Conservation (phyloP, 2,329 filamentous ascomycete species). For the Venturia asperata region DNA sequence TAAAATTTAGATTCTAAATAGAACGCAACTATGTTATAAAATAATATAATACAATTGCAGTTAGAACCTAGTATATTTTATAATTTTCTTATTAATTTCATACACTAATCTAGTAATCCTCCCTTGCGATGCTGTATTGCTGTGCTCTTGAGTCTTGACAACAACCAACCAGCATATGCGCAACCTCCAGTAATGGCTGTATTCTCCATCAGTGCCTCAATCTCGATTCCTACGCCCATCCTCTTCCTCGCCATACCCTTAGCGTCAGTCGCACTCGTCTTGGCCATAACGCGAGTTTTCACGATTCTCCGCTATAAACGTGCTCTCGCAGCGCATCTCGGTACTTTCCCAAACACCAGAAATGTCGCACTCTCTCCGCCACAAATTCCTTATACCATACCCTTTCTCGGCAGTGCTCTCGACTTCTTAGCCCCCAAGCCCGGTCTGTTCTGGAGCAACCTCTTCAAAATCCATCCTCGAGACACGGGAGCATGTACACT, state of each 20-base stretch:
- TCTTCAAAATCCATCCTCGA: constrained; percentile 27
- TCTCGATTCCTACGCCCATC: neutral
- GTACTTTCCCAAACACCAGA: neutral
- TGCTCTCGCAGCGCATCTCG: neutral
- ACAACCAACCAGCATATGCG: neutral
- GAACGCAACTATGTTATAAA: no score
- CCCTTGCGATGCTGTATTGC: no score
- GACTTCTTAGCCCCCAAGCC: constrained; percentile 26
- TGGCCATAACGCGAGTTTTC: neutral
- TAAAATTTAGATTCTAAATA: no score
- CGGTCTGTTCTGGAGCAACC: constrained; percentile 24
- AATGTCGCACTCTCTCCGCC: constrained; percentile 18
- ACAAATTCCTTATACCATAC: constrained; percentile 27
- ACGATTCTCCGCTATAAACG: constrained; percentile 17
- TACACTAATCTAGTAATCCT: no score
- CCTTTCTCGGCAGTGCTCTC: constrained; percentile 27
- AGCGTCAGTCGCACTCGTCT: neutral
- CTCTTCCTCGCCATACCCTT: neutral
- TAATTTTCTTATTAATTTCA: no score
- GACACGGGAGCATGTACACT: constrained; percentile 26
- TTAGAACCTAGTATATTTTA: no score
- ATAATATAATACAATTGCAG: no score
- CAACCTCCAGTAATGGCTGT: neutral
- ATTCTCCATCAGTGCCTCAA: neutral
- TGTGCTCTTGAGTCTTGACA: no score